Evolutionary conservation across 208 protist species (phyloP).

Genomic region (Acanthamoeba lugdunensis): DNA sequence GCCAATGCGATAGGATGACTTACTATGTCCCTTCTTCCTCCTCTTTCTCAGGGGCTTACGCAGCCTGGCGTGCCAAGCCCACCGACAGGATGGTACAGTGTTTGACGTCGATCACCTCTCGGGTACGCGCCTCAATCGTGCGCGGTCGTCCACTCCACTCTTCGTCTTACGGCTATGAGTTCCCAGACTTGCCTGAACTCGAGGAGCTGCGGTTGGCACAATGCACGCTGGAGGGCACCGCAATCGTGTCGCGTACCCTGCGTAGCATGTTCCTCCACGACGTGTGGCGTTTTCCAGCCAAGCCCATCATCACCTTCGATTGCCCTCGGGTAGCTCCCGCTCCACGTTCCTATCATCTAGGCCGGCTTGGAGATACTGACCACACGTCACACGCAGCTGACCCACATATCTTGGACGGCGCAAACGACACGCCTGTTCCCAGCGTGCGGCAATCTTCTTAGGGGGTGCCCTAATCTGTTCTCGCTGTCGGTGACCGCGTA

Average conservation of each 20-base stretch:
- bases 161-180: not conserved
- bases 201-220: conserved; percentile 7
- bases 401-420: not conserved
- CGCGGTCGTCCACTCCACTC: too few relatives aligned
- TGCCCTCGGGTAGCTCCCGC: not conserved
- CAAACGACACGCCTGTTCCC: not conserved
- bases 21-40: not conserved
- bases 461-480: conserved; percentile 25
- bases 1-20: too few relatives aligned
- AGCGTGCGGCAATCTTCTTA: not conserved
- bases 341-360: not conserved
- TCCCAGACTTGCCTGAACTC: not conserved
- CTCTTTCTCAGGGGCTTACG: not conserved
- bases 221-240: not conserved
- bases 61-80: not conserved
- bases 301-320: conserved; percentile 11
- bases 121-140: not conserved
- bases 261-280: not conserved
- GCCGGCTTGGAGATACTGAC: not conserved
- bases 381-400: not conserved
- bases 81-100: not conserved
- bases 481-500: conserved; percentile 15
- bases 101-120: conserved; percentile 10
- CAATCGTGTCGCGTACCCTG: not conserved
- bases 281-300: conserved; percentile 22